Evolutionary conservation across 163 green algal species (phyloP), one percentile per base, ranked within the genome.

Genomic region (Picocystis sp.): DNA sequence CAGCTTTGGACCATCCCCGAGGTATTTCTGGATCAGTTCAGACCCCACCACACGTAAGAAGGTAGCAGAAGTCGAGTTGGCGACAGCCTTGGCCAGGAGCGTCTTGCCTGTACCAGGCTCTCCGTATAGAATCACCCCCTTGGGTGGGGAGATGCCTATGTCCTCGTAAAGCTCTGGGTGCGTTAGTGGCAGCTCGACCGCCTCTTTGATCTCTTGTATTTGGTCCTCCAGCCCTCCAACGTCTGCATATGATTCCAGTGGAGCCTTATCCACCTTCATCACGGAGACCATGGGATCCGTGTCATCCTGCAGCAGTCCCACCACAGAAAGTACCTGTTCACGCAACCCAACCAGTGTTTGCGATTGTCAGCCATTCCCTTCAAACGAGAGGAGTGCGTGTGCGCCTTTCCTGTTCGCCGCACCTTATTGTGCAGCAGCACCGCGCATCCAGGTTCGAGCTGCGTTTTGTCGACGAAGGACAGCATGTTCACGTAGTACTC

Each of bases 191-290:
- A 99, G 80, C 76, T 99, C 91, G 53, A 99, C 91, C 12, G 90
- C 90, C 75, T 99, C 91, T 66, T 99, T 99, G 64, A 99, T 98
- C 74, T 99, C 90, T 70, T 81, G 67, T 42, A 98, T 84, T 67
- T 98, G 89, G 38, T 73, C 53, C 56, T 99, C 91, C 43, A 99
- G 72, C 0, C 91, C 91, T 43, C 91, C 91, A 38, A 99, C 89
- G 62, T 99, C 91, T 2, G 91, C 91, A 65, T 98, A 99, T 1
- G 70, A 83, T 72, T 99, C 91, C 41, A 87, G 70, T 2, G 91
- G 91, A 11, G 90, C 89, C 63, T 99, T 94, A 56, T 99, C 91
- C 23, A 98, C 84, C 76, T 96, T 97, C 90, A 99, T 99, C 24
- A 99, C 91, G 19, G 74, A 92, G 22, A 99, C 88, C 76, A 95